A percentile compares a stretch with the other conserved stretches of the same genome.
Conservation (phyloP, 306 rosid genomes). For the Dryas octopetala region DNA sequence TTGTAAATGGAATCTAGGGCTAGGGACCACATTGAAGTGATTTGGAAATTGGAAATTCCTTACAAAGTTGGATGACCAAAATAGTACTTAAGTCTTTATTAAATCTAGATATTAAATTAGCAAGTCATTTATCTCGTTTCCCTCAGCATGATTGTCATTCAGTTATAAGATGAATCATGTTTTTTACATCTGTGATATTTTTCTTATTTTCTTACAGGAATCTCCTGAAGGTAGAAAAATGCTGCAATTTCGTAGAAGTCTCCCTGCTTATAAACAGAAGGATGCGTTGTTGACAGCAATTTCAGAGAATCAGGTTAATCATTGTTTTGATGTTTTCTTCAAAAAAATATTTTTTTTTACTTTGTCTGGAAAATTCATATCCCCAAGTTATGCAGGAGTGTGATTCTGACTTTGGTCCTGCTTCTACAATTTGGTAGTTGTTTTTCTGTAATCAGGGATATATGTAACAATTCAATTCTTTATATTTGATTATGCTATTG, state of each 20-base stretch:
- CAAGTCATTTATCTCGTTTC: neutral
- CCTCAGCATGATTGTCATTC: neutral
- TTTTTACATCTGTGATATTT: neutral
- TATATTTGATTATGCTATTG: neutral
- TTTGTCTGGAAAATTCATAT: neutral
- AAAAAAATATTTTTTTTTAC: neutral
- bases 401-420: neutral
- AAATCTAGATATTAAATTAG: no score
- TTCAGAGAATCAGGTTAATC: slow-evolving; percentile 73
- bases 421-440: slow-evolving; percentile 4
- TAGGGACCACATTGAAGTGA: no score
- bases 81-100: no score
- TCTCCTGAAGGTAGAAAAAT: slow-evolving; percentile 75
- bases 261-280: slow-evolving; percentile 86
- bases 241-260: slow-evolving; percentile 74
- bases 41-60: no score
- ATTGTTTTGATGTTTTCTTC: slow-evolving; percentile 4
- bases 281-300: slow-evolving; percentile 63
- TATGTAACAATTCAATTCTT: slow-evolving; percentile 2
- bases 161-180: neutral
- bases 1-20: no score
- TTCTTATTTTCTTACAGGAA: slow-evolving; percentile 39
- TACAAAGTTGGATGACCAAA: no score
- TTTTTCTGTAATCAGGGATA: neutral
- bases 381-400: neutral